Percentiles rank a stretch among this genome's conserved stretches.
These are phyloP conservation scores for Penicillium sclerotiorum DNA, from an alignment of 2,329 filamentous ascomycete genomes.

Conservation along the genomic window DNA sequence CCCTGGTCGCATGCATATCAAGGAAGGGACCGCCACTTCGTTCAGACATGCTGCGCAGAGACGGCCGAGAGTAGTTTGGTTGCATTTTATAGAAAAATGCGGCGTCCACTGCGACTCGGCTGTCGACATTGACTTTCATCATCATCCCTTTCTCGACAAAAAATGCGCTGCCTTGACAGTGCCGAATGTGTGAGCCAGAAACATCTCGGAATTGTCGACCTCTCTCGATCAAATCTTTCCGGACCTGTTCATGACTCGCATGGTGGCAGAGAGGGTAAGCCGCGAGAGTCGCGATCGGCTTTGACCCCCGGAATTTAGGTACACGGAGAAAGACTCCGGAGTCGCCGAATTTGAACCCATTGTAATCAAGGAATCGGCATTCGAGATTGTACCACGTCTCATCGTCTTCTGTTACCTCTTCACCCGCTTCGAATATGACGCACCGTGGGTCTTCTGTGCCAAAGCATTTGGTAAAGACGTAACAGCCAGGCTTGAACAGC, in stretches of 20 bases:
- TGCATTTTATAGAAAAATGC: slow-evolving; percentile 28
- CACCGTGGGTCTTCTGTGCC: slow-evolving; percentile 19
- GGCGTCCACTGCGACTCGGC: slow-evolving; percentile 23
- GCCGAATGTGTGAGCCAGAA: slow-evolving; percentile 26
- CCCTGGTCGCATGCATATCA: slow-evolving; percentile 13
- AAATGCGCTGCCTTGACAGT: slow-evolving; percentile 38
- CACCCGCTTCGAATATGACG: slow-evolving; percentile 11
- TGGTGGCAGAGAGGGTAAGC: slow-evolving; percentile 36
- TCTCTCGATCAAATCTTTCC: slow-evolving; percentile 27
- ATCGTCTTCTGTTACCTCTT: slow-evolving; percentile 15
- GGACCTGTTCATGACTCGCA: slow-evolving; percentile 21
- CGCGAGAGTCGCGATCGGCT: slow-evolving; percentile 32
- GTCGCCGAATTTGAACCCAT: slow-evolving; percentile 30
- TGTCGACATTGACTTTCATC: slow-evolving; percentile 25
- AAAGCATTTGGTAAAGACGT: slow-evolving; percentile 30
- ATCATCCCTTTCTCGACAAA: slow-evolving; percentile 30
- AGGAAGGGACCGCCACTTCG: slow-evolving; percentile 15
- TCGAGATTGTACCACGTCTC: slow-evolving; percentile 29
- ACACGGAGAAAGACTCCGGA: slow-evolving; percentile 27
- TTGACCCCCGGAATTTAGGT: slow-evolving; percentile 29
- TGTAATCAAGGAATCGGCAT: slow-evolving; percentile 33
- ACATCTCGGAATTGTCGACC: slow-evolving; percentile 33
- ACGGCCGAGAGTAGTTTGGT: slow-evolving; percentile 25
- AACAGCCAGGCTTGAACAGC: slow-evolving; percentile 38
- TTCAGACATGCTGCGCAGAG: slow-evolving; percentile 15